A percentile compares a stretch with the other conserved stretches of the same genome.
phyloP scores from a whole-genome alignment of 2,329 filamentous ascomycete species.

The Phialophora expanda region DNA sequence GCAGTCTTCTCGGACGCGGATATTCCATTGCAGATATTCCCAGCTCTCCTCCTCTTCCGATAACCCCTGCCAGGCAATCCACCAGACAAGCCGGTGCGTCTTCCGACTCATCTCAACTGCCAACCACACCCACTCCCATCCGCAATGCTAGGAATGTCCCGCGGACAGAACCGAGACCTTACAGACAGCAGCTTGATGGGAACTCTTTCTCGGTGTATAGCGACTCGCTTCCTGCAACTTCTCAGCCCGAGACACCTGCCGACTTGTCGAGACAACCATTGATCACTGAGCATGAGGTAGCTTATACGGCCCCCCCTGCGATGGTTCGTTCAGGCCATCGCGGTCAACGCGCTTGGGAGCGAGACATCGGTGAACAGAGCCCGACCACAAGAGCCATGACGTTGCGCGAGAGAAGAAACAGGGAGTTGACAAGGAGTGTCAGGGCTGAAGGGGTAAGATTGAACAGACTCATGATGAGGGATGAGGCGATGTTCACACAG shows the following conservation, averaged over 20 bases:
- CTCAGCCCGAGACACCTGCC: constrained; percentile 39
- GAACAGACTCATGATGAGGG: constrained; percentile 28
- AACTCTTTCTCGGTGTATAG: constrained; percentile 38
- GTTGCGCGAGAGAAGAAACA: constrained; percentile 32
- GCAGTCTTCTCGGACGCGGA: constrained; percentile 3
- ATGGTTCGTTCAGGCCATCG: constrained; percentile 24
- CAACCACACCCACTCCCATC: constrained; percentile 25
- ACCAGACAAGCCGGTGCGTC: neutral
- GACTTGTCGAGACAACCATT: constrained; percentile 32
- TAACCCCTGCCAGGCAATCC: constrained; percentile 14
- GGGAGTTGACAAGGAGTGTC: constrained; percentile 35
- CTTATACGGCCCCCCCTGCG: constrained; percentile 38
- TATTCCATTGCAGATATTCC: constrained; percentile 21
- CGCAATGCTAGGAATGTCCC: constrained; percentile 16
- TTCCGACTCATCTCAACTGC: constrained; percentile 21
- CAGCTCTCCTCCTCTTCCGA: constrained; percentile 34
- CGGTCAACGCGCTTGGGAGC: constrained; percentile 18
- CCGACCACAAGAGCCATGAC: constrained; percentile 34
- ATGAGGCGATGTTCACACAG: constrained; percentile 25
- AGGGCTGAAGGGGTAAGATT: constrained; percentile 31
- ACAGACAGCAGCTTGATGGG: constrained; percentile 32
- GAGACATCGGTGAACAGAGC: constrained; percentile 28
- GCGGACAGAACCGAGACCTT: constrained; percentile 29
- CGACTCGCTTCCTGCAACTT: constrained; percentile 33
- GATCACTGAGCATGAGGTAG: constrained; percentile 33